These are phyloP conservation scores for Lyophyllum shimeji DNA, from an alignment of 768 basidiomycete genomes.

Conservation along the genomic window DNA sequence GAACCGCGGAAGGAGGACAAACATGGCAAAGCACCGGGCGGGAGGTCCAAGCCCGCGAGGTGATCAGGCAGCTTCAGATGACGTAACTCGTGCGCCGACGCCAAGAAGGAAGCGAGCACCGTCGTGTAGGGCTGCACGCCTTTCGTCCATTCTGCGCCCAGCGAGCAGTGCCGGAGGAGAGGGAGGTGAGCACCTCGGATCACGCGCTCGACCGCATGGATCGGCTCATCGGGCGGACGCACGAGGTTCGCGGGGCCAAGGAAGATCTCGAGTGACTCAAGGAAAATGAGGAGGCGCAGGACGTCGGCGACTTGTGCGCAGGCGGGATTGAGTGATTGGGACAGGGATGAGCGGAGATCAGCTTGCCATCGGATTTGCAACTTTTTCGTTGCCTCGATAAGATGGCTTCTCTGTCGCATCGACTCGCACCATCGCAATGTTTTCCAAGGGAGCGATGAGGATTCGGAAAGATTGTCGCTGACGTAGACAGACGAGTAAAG, in stretches of 20 bases:
- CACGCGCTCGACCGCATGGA: conserved; percentile 49
- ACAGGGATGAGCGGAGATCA: conserved; percentile 28
- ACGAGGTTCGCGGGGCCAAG: conserved; percentile 45
- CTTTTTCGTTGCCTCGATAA: conserved; percentile 42
- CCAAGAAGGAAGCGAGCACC: conserved; percentile 43
- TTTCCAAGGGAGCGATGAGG: conserved; percentile 37
- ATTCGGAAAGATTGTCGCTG: conserved; percentile 42
- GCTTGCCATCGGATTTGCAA: conserved; percentile 58
- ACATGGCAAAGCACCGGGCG: conserved; percentile 42
- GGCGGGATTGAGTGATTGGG: conserved; percentile 32
- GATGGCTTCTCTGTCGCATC: conserved; percentile 43
- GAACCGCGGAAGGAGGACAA: conserved; percentile 61
- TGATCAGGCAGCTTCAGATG: conserved; percentile 50
- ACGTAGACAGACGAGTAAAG: conserved; percentile 56
- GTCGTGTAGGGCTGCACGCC: conserved; percentile 39
- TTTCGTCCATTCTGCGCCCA: conserved; percentile 47
- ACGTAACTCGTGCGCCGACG: conserved; percentile 37
- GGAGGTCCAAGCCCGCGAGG: conserved; percentile 38
- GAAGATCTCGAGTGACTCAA: conserved; percentile 58
- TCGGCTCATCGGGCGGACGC: conserved; percentile 11
- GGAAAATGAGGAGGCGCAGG: conserved; percentile 33
- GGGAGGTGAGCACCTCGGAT: conserved; percentile 39
- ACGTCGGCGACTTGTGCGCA: conserved; percentile 39
- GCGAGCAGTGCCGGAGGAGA: conserved; percentile 36
- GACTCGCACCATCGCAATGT: conserved; percentile 55